Evolutionary conservation across 2,329 filamentous ascomycete species (phyloP).

Genomic region (Dactylella cylindrospora): DNA sequence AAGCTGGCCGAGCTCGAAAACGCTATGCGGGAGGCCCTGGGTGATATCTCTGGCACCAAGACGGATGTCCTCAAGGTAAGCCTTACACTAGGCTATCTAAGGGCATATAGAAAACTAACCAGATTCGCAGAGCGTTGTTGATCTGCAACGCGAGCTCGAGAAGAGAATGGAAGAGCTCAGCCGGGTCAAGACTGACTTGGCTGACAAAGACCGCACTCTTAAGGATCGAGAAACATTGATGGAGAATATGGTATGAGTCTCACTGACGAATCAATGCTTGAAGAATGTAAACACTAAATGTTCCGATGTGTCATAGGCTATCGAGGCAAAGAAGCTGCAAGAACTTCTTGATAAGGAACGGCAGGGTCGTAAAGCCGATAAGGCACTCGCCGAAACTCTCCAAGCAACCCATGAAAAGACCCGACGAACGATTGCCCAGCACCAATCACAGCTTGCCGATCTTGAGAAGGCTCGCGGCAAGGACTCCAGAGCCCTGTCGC

Average conservation of each 20-base stretch:
- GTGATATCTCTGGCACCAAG: constrained; percentile 81
- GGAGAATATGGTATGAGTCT: constrained; percentile 57
- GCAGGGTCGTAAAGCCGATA: constrained; percentile 78
- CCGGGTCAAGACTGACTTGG: constrained; percentile 70
- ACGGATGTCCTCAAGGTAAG: constrained; percentile 78
- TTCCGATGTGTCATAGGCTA: constrained; percentile 63
- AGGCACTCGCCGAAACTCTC: constrained; percentile 81
- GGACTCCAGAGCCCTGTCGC: constrained; percentile 73
- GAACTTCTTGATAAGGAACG: constrained; percentile 92
- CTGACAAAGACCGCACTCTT: constrained; percentile 88
- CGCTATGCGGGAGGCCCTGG: constrained; percentile 80
- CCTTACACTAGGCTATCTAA: constrained; percentile 12
- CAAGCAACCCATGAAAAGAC: constrained; percentile 86
- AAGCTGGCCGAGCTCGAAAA: constrained; percentile 85
- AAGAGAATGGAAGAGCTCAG: constrained; percentile 81
- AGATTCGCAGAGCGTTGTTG: constrained; percentile 68
- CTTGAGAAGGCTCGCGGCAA: constrained; percentile 76
- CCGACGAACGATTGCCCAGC: constrained; percentile 78
- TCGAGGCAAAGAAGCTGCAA: constrained; percentile 80
- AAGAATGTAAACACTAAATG: too few species aligned
- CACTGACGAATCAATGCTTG: too few species aligned
- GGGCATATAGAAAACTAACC: constrained; percentile 28
- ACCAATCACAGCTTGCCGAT: constrained; percentile 80
- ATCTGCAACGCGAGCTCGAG: constrained; percentile 84
- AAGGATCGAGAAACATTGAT: constrained; percentile 85